phyloP scores from a whole-genome alignment of 371 early-diverging fungal genomes.

The Apophysomyces trapeziformis region DNA sequence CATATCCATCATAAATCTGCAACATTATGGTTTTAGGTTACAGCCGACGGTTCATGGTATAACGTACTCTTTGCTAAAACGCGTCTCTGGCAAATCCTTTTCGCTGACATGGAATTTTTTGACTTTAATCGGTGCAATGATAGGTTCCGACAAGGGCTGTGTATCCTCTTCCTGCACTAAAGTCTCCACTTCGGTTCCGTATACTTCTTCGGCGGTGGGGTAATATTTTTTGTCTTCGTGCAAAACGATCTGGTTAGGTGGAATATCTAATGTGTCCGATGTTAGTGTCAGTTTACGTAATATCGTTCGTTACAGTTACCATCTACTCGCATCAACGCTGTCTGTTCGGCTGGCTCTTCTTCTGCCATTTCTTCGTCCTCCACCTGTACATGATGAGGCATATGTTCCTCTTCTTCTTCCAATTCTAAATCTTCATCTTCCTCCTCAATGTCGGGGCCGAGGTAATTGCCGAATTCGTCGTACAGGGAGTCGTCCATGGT shows the following conservation, averaged over 20 bases:
- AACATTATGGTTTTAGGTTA: neutral
- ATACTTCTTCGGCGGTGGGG: conserved; percentile 96
- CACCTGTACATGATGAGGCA: neutral
- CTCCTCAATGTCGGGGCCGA: conserved; percentile 91
- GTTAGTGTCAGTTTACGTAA: conserved; percentile 1
- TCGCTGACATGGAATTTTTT: conserved; percentile 88
- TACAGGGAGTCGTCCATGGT: conserved; percentile 84
- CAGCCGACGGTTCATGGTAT: neutral
- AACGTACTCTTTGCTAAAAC: conserved; percentile 85
- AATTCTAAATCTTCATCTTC: conserved; percentile 51
- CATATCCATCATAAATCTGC: conserved; percentile 86
- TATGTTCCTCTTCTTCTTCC: conserved; percentile 24
- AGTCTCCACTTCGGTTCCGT: conserved; percentile 93
- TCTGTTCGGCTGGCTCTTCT: conserved; percentile 11
- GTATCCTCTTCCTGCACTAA: conserved; percentile 98
- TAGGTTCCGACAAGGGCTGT: conserved; percentile 94
- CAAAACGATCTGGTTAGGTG: conserved; percentile 83
- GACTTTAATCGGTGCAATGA: conserved; percentile 88
- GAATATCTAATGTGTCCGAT: conserved; percentile 50
- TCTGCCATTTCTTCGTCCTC: conserved; percentile 26
- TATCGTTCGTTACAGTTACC: conserved; percentile 25
- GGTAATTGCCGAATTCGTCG: conserved; percentile 98
- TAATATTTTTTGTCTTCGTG: conserved; percentile 99
- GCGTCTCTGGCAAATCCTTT: conserved; percentile 82
- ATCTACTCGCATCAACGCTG: conserved; percentile 48